A percentile compares a stretch with the other conserved stretches of the same genome.
phyloP scores from a whole-genome alignment of 1,139 yeast genomes.

The Nakaseomyces sp. region DNA sequence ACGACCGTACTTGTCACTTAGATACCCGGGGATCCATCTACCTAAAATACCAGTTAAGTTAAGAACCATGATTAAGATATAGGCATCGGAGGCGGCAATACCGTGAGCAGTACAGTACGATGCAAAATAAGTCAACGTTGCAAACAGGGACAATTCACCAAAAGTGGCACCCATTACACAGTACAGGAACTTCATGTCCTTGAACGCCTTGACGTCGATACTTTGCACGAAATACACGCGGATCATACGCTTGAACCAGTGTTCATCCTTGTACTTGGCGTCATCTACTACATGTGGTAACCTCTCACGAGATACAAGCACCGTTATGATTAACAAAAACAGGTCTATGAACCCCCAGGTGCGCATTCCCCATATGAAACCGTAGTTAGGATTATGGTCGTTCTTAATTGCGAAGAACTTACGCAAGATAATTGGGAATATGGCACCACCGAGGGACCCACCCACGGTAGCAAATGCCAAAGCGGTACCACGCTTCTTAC shows the following conservation, averaged over 20 bases:
- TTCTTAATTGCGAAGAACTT: slow-evolving; percentile 34
- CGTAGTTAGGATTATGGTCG: slow-evolving; percentile 32
- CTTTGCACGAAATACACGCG: slow-evolving; percentile 27
- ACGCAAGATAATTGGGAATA: slow-evolving; percentile 53
- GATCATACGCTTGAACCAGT: slow-evolving; percentile 11
- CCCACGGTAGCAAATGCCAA: slow-evolving; percentile 56
- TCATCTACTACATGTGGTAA: slow-evolving; percentile 24
- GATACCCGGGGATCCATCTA: slow-evolving; percentile 40
- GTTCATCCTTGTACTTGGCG: slow-evolving; percentile 16
- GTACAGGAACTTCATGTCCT: slow-evolving; percentile 34
- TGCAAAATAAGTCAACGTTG: slow-evolving; percentile 40
- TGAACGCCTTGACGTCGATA: slow-evolving; percentile 39
- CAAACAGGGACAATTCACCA: slow-evolving; percentile 37
- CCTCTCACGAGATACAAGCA: slow-evolving; percentile 36
- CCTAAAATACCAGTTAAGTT: slow-evolving; percentile 45
- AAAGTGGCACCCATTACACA: slow-evolving; percentile 38
- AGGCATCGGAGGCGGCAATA: slow-evolving; percentile 36
- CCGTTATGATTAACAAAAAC: slow-evolving; percentile 34
- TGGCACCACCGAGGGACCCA: slow-evolving; percentile 58
- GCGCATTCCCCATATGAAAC: slow-evolving; percentile 53
- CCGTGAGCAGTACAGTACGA: slow-evolving; percentile 44
- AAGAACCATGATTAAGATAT: slow-evolving; percentile 40
- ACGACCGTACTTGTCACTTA: slow-evolving; percentile 44
- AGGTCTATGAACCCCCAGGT: slow-evolving; percentile 45
- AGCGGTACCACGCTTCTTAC: slow-evolving; percentile 50